Conservation (phyloP, 495 filamentous ascomycete species). For the Wilcoxina mikolae region DNA sequence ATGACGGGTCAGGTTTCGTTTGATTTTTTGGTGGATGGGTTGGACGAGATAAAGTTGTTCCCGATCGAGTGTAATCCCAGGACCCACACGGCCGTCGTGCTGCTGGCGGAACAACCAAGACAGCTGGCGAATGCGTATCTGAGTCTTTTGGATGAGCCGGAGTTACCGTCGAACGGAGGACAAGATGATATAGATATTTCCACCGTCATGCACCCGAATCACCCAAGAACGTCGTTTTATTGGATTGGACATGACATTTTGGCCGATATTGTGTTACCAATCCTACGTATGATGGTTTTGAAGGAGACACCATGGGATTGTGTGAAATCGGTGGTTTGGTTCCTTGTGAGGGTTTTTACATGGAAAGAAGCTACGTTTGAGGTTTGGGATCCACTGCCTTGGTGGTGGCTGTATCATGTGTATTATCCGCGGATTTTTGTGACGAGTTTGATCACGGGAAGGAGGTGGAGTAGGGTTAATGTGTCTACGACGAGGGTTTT, state of each 20-base stretch:
- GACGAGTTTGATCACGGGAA: constrained; percentile 29
- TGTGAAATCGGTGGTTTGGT: background rate
- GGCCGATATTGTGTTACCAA: constrained; percentile 35
- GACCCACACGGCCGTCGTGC: constrained; percentile 43
- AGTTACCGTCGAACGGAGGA: background rate
- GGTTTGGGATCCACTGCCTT: constrained; percentile 46
- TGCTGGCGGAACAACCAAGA: constrained; percentile 32
- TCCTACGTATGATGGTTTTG: constrained; percentile 25
- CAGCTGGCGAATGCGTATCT: constrained; percentile 34
- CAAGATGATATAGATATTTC: background rate
- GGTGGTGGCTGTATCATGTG: constrained; percentile 43
- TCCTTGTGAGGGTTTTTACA: constrained; percentile 18
- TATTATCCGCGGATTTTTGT: constrained; percentile 45
- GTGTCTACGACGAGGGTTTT: constrained; percentile 47
- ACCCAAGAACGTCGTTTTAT: constrained; percentile 31
- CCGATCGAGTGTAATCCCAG: constrained; percentile 52
- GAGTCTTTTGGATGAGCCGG: constrained; percentile 19
- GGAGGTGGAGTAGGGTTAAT: constrained; percentile 44
- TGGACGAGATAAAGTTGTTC: constrained; percentile 31
- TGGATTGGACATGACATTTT: constrained; percentile 47
- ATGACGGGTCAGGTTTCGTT: constrained; percentile 59
- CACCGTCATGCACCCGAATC: background rate
- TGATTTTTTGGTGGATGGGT: constrained; percentile 42
- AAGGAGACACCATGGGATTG: background rate
- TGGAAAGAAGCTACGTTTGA: constrained; percentile 50